A percentile compares a stretch with the other conserved stretches of the same genome.
Conservation (phyloP, 2,329 filamentous ascomycete genomes). For the Clonostachys chloroleuca region DNA sequence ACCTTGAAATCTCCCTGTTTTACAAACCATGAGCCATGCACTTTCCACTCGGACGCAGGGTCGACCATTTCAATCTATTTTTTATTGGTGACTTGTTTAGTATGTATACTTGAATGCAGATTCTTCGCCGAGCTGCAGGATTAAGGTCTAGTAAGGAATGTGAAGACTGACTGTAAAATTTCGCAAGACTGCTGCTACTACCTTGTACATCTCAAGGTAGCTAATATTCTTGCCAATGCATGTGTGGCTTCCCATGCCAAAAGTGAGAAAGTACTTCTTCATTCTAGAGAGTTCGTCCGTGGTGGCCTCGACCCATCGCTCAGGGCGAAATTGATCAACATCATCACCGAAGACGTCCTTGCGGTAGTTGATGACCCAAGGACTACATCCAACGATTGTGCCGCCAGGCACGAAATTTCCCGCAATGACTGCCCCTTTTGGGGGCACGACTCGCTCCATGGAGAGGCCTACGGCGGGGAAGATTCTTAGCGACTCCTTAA, state of each 20-base stretch:
- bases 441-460: too few relatives aligned
- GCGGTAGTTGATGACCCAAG: slow-evolving; percentile 29
- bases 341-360: slow-evolving; percentile 35
- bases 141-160: too few relatives aligned
- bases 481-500: background rate
- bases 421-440: too few relatives aligned
- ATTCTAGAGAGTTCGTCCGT: background rate
- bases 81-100: too few relatives aligned
- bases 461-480: background rate
- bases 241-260: slow-evolving; percentile 44
- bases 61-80: background rate
- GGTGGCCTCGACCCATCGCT: slow-evolving; percentile 37
- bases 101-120: too few relatives aligned
- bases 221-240: slow-evolving; percentile 28
- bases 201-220: slow-evolving; percentile 14
- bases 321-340: slow-evolving; percentile 33
- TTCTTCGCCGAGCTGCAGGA: too few relatives aligned
- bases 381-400: slow-evolving; percentile 23
- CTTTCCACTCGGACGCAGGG: too few relatives aligned
- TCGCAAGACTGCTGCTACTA: slow-evolving; percentile 13
- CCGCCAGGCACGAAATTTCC: slow-evolving; percentile 26
- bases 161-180: background rate
- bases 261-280: slow-evolving; percentile 19
- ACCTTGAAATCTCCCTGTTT: too few relatives aligned
- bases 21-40: too few relatives aligned